Evolutionary conservation across 345 rosid species (phyloP).

Genomic region (Citrus sinensis): DNA sequence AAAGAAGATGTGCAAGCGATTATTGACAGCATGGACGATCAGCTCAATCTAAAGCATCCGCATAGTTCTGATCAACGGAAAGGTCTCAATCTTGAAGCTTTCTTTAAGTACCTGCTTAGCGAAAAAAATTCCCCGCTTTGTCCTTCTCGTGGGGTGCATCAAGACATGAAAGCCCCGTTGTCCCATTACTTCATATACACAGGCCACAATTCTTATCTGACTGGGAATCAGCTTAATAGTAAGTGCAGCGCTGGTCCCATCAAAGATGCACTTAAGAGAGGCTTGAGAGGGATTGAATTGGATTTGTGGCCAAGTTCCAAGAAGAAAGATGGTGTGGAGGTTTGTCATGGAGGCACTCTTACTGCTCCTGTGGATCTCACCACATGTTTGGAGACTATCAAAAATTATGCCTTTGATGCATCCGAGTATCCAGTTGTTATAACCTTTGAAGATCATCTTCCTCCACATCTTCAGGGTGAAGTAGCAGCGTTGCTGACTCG

Average conservation of each 20-base stretch:
- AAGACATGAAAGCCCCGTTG: not conserved
- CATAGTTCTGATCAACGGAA: conserved; percentile 35
- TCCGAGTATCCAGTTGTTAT: not conserved
- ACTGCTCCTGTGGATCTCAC: not conserved
- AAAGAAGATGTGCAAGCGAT: conserved; percentile 57
- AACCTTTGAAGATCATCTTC: not conserved
- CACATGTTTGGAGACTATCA: not conserved
- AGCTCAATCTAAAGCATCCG: conserved; percentile 3
- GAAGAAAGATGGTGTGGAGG: not conserved
- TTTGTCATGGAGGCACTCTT: not conserved
- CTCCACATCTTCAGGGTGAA: not conserved
- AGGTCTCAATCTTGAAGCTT: conserved; percentile 54
- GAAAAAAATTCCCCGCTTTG: conserved; percentile 46
- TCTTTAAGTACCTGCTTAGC: conserved; percentile 61
- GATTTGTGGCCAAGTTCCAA: not conserved
- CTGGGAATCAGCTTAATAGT: not conserved
- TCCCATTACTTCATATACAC: not conserved
- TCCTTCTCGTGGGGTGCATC: conserved; percentile 21
- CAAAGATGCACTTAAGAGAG: not conserved
- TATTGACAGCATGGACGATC: conserved; percentile 20
- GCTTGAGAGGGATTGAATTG: not conserved
- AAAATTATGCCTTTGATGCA: not conserved
- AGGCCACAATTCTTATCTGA: not conserved
- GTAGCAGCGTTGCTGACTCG: conserved; percentile 33
- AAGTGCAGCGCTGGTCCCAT: not conserved